Evolutionary conservation across 148 eudicot genomes (phyloP).

Genomic region (Dianthus caryophyllus): DNA sequence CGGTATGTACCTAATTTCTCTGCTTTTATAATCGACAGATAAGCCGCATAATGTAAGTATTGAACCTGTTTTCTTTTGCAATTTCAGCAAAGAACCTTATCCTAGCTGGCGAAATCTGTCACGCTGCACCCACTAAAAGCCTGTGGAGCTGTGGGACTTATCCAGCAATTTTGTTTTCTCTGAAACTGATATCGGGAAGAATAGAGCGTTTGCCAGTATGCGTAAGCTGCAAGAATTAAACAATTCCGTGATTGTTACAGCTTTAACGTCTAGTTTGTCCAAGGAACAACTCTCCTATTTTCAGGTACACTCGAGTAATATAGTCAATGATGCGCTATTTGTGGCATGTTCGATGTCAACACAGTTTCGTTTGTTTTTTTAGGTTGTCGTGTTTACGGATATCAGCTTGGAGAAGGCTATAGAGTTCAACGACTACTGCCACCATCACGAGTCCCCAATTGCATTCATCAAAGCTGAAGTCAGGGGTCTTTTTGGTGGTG

Average conservation of each 20-base stretch:
- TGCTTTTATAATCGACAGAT: too few species aligned
- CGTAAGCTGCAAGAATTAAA: slow-evolving; percentile 68
- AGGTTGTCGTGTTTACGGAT: slow-evolving; percentile 72
- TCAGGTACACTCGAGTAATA: slow-evolving; percentile 38
- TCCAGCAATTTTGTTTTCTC: slow-evolving; percentile 66
- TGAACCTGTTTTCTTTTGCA: neutral
- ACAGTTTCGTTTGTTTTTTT: slow-evolving; percentile 10
- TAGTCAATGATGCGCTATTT: neutral
- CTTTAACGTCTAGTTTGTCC: slow-evolving; percentile 36
- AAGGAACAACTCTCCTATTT: slow-evolving; percentile 54
- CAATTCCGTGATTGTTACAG: slow-evolving; percentile 61
- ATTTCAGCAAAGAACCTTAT: slow-evolving; percentile 63
- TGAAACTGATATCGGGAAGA: slow-evolving; percentile 62
- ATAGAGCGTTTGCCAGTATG: slow-evolving; percentile 62
- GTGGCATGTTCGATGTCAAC: slow-evolving; percentile 1
- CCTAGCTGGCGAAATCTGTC: slow-evolving; percentile 74
- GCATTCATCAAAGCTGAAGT: slow-evolving; percentile 69
- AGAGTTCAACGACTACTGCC: slow-evolving; percentile 68
- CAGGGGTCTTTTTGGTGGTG: slow-evolving; percentile 67
- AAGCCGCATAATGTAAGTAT: too few species aligned
- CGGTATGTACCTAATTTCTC: slow-evolving; percentile 50
- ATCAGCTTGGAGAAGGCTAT: slow-evolving; percentile 48
- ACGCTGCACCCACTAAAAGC: slow-evolving; percentile 62
- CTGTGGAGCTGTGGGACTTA: slow-evolving; percentile 63
- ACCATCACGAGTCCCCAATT: slow-evolving; percentile 66